These are phyloP conservation scores for Daldinia sp. DNA, from an alignment of 2,329 filamentous ascomycete species.

Conservation along the genomic window DNA sequence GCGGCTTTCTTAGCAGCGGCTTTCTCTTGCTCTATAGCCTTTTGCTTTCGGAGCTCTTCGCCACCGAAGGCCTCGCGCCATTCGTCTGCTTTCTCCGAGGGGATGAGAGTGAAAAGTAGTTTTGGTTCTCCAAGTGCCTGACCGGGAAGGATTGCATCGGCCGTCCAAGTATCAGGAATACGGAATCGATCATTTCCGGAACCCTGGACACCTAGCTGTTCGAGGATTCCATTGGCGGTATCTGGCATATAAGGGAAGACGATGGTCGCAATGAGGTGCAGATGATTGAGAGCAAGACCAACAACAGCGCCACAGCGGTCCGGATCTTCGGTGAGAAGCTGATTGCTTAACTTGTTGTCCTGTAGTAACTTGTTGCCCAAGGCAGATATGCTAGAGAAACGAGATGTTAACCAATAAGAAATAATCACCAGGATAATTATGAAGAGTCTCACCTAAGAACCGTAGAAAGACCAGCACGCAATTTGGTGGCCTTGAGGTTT, in stretches of 20 bases:
- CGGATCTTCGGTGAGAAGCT: constrained; percentile 65
- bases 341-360: constrained; percentile 66
- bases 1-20: constrained; percentile 64
- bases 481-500: constrained; percentile 77
- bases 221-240: constrained; percentile 79
- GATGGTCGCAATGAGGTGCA: constrained; percentile 83
- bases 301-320: constrained; percentile 70
- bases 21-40: constrained; percentile 67
- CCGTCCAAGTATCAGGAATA: constrained; percentile 76
- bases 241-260: constrained; percentile 87
- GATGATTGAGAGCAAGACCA: constrained; percentile 84
- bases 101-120: constrained; percentile 86
- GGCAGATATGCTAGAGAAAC: constrained; percentile 39
- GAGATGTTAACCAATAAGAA: constrained; percentile 19
- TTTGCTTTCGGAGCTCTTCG: constrained; percentile 75
- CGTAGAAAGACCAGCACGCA: constrained; percentile 70
- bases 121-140: constrained; percentile 85
- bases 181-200: constrained; percentile 49
- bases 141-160: constrained; percentile 73
- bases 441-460: constrained; percentile 33
- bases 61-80: constrained; percentile 83
- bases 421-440: not conserved
- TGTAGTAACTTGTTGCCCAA: constrained; percentile 65
- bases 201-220: constrained; percentile 74
- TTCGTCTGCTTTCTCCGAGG: constrained; percentile 82